These are phyloP conservation scores for Aspergillus terreus DNA, from an alignment of 2,329 filamentous ascomycete genomes.

Conservation along the genomic window DNA sequence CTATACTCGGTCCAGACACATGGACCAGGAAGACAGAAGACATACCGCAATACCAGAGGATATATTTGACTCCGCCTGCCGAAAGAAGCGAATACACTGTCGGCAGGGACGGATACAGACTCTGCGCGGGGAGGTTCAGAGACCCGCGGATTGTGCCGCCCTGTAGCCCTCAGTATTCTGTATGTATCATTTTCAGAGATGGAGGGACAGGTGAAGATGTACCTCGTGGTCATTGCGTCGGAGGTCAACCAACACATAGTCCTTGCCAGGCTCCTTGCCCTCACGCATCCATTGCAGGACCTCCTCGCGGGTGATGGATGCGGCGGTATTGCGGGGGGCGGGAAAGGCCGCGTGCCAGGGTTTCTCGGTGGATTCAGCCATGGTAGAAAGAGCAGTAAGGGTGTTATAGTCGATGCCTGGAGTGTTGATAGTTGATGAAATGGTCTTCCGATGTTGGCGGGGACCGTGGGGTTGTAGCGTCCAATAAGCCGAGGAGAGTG, in stretches of 20 bases:
- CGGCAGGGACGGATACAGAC: constrained; percentile 34
- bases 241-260: constrained; percentile 46
- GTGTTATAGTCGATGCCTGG: too few relatives aligned
- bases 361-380: background rate
- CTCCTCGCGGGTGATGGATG: constrained; percentile 29
- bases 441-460: background rate
- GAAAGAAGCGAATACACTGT: constrained; percentile 32
- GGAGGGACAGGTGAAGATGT: background rate
- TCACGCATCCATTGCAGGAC: constrained; percentile 36
- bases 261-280: constrained; percentile 21
- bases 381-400: background rate
- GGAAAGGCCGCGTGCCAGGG: constrained; percentile 44
- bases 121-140: constrained; percentile 45
- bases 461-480: background rate
- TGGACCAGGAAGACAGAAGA: background rate
- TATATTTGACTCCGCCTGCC: constrained; percentile 26
- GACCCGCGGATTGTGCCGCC: constrained; percentile 60
- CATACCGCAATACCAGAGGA: constrained; percentile 43
- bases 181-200: background rate
- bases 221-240: constrained; percentile 47
- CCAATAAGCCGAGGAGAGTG: background rate
- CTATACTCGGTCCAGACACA: background rate
- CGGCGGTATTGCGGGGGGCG: constrained; percentile 26
- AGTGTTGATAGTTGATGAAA: too few relatives aligned
- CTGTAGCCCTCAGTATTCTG: constrained; percentile 18